Base-by-base conservation (phyloP, 139 green algal genomes). In the Coccomyxa sp. region DNA sequence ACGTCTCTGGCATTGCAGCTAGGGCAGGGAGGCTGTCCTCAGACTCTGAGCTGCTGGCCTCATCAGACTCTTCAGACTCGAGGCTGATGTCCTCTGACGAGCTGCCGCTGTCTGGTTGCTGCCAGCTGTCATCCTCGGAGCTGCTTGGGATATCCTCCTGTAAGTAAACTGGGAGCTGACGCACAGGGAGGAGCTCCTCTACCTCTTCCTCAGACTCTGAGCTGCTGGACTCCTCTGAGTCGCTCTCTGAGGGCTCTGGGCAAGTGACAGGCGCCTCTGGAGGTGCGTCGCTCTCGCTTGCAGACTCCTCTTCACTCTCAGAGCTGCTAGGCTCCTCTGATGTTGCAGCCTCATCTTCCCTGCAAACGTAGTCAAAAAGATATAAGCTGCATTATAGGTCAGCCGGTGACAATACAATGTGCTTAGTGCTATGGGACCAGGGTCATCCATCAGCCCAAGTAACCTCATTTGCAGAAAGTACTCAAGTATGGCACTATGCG, bases 161-260 rank as follows among this genome's bases (percentile, higher is more conserved):
- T n/a, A n/a, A n/a, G n/a, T n/a, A n/a, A n/a, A n/a, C n/a, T n/a
- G n/a, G n/a, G n/a, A n/a, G n/a, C n/a, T n/a, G n/a, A n/a, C n/a
- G n/a, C n/a, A n/a, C n/a, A n/a, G n/a, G n/a, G 50, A 64, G 50
- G 18, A 18, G 50, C 50, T 64, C 18, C 18, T 64, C 1, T 18
- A 64, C 5, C 5, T 64, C 50, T 64, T 64, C 2, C 18, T 31
- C 18, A 7, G 1, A 64, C 5, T 22, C 50, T 64, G 50, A 22
- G 5, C 50, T 64, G 27, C 5, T 64, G 50, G 50, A 22, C 50
- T 64, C 50, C 50, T 64, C 50, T 64, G 50, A 1, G 2, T 64
- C 50, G 50, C 50, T 64, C 50, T 64, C 50, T 64, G 50, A 64
- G n/a, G n/a, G n/a, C n/a, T n/a, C n/a, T n/a, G n/a, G n/a, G n/a